Evolutionary conservation across 441 rosid species (phyloP).

Genomic region (Populus trichocarpa): DNA sequence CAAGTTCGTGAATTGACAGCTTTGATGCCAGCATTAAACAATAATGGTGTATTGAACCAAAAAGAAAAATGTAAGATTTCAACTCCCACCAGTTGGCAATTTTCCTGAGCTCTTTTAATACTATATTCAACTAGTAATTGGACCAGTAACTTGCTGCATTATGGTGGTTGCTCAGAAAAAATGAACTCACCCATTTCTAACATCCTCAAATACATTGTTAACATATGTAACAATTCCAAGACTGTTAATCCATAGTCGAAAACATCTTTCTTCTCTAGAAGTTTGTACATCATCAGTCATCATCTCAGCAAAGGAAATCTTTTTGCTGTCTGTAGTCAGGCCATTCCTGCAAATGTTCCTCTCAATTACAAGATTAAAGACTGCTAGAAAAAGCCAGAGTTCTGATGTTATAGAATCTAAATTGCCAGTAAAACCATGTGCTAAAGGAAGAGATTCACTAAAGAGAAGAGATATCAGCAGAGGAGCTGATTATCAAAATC

Average conservation of each 20-base stretch:
- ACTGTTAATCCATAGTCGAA: slow-evolving; percentile 30
- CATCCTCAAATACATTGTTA: slow-evolving; percentile 28
- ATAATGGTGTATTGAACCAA: background rate
- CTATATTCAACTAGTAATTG: background rate
- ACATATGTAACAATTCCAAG: slow-evolving; percentile 26
- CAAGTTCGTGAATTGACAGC: background rate
- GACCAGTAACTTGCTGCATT: background rate
- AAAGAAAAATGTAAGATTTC: background rate
- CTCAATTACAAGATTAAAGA: slow-evolving; percentile 6
- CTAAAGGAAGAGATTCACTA: background rate
- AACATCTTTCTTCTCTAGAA: slow-evolving; percentile 29
- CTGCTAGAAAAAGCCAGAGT: background rate
- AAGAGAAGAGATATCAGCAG: background rate
- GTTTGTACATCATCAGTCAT: slow-evolving; percentile 30
- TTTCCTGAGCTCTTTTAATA: background rate
- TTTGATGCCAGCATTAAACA: background rate
- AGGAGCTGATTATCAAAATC: background rate
- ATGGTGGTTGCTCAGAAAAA: background rate
- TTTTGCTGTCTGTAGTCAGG: slow-evolving; percentile 23
- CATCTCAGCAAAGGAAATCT: slow-evolving; percentile 29
- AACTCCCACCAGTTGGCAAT: background rate
- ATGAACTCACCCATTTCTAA: slow-evolving; percentile 25
- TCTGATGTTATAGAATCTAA: background rate
- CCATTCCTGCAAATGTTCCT: slow-evolving; percentile 24
- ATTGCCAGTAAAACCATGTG: background rate